Base-by-base conservation (phyloP, 805 yeast species). In the Isabelozyma pseudorhagii region DNA sequence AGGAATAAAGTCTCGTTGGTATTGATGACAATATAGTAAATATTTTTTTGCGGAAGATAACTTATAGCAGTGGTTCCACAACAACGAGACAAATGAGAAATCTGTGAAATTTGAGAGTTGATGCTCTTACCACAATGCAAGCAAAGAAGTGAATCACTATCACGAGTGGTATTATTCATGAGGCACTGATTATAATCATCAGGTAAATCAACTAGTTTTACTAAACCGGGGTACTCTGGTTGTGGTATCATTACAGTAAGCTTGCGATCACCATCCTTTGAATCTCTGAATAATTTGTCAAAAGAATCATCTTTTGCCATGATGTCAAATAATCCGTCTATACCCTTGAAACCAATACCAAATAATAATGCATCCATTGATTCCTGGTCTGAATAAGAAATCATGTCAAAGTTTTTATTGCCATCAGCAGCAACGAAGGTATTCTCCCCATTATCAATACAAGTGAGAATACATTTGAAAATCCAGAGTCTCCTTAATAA, bases 141-240 rank as follows among this genome's bases (percentile, higher is more conserved):
- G 53, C 79, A 74, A 8, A 72, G 46, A 14, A 56, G 56, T 38
- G 54, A 53, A 18, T 67, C 70, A 28, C 45, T 52, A 28, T 57
- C 54, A 28, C 55, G 55, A 44, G 66, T 67, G 10, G 60, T 57
- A 10, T 58, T 53, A 17, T 31, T 31, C 46, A 57, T 46, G 17
- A 62, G 38, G 46, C 75, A 62, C 6, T 58, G 53, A 47, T 58
- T 60, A 48, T 62, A 68, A 52, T 76, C 73, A 11, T 57, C 52
- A 10, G 90, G 86, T 42, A 86, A 61, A 44, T 78, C 77, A 34
- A 80, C 70, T 45, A 85, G 65, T 46, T 77, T 78, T 1, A 81
- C 68, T 6, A 76, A 72, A 10, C 84, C 84, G 5, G 89, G 85
- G 53, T 74, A 81, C 13, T 38, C 40, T 5, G 40, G 40, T 4